phyloP scores from a whole-genome alignment of 768 basidiomycete genomes.

The Cystofilobasidium ferigula region DNA sequence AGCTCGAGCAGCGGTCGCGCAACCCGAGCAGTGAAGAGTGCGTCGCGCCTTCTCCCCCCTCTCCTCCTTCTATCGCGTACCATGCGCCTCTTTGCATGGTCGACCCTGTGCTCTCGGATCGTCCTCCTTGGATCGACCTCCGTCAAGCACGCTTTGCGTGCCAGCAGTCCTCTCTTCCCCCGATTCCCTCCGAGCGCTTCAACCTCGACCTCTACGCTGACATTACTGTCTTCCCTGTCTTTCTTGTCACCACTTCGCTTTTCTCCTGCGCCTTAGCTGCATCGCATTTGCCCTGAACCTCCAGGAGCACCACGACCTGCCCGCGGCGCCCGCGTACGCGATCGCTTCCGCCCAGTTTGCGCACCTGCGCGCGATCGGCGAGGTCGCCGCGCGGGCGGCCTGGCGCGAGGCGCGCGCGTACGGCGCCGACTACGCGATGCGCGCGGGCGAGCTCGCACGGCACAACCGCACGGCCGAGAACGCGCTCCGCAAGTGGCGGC shows the following conservation, averaged over 20 bases:
- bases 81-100: background rate
- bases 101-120: background rate
- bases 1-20: constrained; percentile 64
- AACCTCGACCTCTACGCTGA: too few relatives aligned
- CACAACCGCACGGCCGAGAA: constrained; percentile 17
- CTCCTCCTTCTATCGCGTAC: background rate
- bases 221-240: background rate
- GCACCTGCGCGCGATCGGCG: constrained; percentile 70
- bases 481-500: constrained; percentile 11
- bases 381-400: constrained; percentile 64
- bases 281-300: constrained; percentile 72
- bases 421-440: constrained; percentile 57
- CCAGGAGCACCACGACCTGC: constrained; percentile 51
- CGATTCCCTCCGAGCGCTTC: too few relatives aligned
- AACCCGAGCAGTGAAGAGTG: constrained; percentile 88
- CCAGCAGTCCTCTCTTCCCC: too few relatives aligned
- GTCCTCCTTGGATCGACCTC: too few relatives aligned
- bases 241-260: background rate
- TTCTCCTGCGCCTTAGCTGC: constrained; percentile 45
- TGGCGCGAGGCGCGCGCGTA: constrained; percentile 65
- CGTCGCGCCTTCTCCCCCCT: constrained; percentile 35
- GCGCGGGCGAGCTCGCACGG: constrained; percentile 34
- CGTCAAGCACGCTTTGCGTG: too few relatives aligned
- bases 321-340: constrained; percentile 70
- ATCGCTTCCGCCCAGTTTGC: constrained; percentile 75